A percentile compares a stretch with the other conserved stretches of the same genome.
Conservation (phyloP, 2,329 filamentous ascomycete species). For the Cucurbitaria berberidis region DNA sequence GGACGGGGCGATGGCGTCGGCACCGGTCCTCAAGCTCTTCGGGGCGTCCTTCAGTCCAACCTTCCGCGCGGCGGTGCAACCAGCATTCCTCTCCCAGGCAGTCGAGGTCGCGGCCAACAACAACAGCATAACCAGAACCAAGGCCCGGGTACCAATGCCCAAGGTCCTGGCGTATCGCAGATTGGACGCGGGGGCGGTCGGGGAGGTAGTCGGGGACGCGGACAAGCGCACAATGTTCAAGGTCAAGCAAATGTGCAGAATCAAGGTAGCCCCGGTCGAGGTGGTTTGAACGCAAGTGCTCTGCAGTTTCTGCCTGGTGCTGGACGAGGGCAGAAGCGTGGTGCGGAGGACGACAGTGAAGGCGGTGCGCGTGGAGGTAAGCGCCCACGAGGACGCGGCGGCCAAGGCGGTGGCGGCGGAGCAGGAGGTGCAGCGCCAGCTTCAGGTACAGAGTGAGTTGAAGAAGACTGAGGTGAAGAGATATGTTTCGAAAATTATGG, state of each 20-base stretch:
- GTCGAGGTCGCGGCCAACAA: conserved; percentile 29
- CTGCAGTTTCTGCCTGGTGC: conserved; percentile 42
- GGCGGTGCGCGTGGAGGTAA: conserved; percentile 39
- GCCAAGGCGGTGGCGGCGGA: conserved; percentile 22
- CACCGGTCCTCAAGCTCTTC: conserved; percentile 39
- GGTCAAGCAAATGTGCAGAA: conserved; percentile 14
- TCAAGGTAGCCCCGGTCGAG: conserved; percentile 23
- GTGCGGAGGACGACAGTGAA: conserved; percentile 39
- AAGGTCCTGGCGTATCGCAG: conserved; percentile 16
- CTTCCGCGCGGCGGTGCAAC: conserved; percentile 43
- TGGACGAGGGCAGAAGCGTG: conserved; percentile 42
- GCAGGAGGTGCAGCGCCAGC: conserved; percentile 10
- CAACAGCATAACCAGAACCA: conserved; percentile 22
- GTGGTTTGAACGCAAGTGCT: conserved; percentile 45
- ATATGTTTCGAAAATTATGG: too few relatives aligned
- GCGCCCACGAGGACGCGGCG: conserved; percentile 33
- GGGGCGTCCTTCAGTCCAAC: conserved; percentile 33
- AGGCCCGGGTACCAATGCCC: conserved; percentile 16
- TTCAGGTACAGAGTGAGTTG: background rate
- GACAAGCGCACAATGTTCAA: conserved; percentile 17
- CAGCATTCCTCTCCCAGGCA: conserved; percentile 40
- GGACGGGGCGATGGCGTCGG: conserved; percentile 26
- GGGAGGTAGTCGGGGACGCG: conserved; percentile 29
- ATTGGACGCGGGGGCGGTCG: conserved; percentile 38
- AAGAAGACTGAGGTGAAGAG: too few relatives aligned